Conservation (phyloP, 306 rosid genomes). For the Amphicarpaea edgeworthii region DNA sequence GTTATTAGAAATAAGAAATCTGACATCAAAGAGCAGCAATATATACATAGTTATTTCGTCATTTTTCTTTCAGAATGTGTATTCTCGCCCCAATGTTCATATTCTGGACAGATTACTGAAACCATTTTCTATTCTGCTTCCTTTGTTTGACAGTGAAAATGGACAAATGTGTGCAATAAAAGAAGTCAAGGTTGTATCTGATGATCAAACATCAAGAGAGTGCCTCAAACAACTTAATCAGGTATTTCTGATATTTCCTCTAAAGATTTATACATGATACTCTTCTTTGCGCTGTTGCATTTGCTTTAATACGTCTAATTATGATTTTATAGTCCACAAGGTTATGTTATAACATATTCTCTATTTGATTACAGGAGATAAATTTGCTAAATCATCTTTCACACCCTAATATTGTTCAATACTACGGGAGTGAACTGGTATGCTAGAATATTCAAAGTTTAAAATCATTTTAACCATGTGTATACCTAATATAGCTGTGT, state of each 20-base stretch:
- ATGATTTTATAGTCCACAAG: slow-evolving; percentile 31
- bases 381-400: slow-evolving; percentile 84
- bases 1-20: background rate
- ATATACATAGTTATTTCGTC: background rate
- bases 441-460: slow-evolving; percentile 29
- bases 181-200: slow-evolving; percentile 85
- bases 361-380: slow-evolving; percentile 79
- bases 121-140: slow-evolving; percentile 23
- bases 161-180: slow-evolving; percentile 99
- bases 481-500: slow-evolving; percentile 18
- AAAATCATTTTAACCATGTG: slow-evolving; percentile 8
- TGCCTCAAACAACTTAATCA: slow-evolving; percentile 96
- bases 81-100: slow-evolving; percentile 26
- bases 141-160: slow-evolving; percentile 70
- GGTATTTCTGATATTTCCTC: slow-evolving; percentile 54
- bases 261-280: slow-evolving; percentile 19
- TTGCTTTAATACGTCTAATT: slow-evolving; percentile 26
- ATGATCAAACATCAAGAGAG: slow-evolving; percentile 85
- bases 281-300: slow-evolving; percentile 37
- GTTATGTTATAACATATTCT: slow-evolving; percentile 31
- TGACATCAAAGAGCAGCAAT: slow-evolving; percentile 7
- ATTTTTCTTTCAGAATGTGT: background rate
- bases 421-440: slow-evolving; percentile 97
- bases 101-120: slow-evolving; percentile 37
- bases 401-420: slow-evolving; percentile 92